Conservation (phyloP, 495 filamentous ascomycete genomes). For the Thozetella sp. region DNA sequence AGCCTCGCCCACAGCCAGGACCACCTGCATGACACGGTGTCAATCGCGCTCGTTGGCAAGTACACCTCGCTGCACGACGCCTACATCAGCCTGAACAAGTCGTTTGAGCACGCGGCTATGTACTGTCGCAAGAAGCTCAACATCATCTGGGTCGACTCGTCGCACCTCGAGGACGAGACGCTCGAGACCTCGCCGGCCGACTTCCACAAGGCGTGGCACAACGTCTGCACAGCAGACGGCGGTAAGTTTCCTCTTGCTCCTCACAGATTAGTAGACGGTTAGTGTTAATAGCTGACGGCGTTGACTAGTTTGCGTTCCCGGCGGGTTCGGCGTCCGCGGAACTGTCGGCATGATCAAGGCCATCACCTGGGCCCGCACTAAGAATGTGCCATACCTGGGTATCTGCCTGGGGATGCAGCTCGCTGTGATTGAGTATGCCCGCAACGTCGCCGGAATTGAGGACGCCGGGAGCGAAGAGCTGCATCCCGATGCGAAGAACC, state of each 20-base stretch:
- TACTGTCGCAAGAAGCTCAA: constrained; percentile 77
- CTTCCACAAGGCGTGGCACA: constrained; percentile 89
- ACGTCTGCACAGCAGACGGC: constrained; percentile 38
- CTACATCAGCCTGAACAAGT: constrained; percentile 81
- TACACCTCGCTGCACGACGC: constrained; percentile 78
- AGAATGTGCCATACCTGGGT: constrained; percentile 81
- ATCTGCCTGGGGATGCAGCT: constrained; percentile 96
- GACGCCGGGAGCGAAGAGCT: constrained; percentile 71
- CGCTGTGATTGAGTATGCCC: constrained; percentile 88
- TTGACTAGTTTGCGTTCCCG: constrained; percentile 56
- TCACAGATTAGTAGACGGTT: no score
- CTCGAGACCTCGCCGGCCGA: constrained; percentile 62
- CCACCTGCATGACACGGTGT: constrained; percentile 65
- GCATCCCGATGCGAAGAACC: constrained; percentile 52
- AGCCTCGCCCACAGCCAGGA: constrained; percentile 63
- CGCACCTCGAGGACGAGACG: constrained; percentile 71
- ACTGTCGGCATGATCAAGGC: constrained; percentile 87
- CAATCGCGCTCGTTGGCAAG: constrained; percentile 90
- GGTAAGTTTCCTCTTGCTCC: constrained; percentile 4
- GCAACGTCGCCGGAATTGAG: constrained; percentile 64
- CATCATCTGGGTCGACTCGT: constrained; percentile 81
- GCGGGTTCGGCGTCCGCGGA: constrained; percentile 84
- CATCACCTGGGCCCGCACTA: constrained; percentile 79
- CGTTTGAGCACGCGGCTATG: constrained; percentile 92
- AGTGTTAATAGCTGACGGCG: no score